These are phyloP conservation scores for Mortierella sp. DNA, from an alignment of 371 early-diverging fungal species.

Conservation along the genomic window DNA sequence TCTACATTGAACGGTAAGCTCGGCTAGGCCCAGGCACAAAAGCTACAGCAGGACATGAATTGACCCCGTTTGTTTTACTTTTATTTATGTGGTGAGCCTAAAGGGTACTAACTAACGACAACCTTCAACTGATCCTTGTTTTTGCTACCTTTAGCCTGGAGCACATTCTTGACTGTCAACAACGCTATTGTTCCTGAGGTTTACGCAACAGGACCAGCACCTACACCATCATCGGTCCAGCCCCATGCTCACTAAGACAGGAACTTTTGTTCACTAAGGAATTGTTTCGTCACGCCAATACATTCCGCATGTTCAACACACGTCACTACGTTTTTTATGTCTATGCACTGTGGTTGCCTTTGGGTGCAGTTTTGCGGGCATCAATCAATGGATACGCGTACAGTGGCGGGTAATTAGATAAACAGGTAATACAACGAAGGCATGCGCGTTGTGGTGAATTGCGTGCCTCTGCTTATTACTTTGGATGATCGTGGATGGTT, in stretches of 20 bases:
- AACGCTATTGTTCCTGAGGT: conserved; percentile 32
- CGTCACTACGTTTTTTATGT: too few relatives aligned
- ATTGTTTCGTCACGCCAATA: not conserved
- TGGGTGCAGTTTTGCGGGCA: too few relatives aligned
- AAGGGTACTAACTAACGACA: not conserved
- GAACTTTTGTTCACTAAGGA: not conserved
- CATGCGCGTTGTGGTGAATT: too few relatives aligned
- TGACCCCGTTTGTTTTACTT: not conserved
- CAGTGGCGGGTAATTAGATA: too few relatives aligned
- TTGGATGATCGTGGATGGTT: too few relatives aligned
- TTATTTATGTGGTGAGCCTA: not conserved
- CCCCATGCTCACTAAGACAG: conserved; percentile 20
- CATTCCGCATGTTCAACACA: too few relatives aligned
- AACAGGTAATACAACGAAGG: too few relatives aligned
- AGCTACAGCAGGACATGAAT: not conserved
- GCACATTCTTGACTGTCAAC: conserved; percentile 28
- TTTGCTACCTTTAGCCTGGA: conserved; percentile 29
- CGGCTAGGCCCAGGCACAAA: not conserved
- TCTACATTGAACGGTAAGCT: conserved; percentile 37
- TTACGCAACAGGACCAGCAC: conserved; percentile 30
- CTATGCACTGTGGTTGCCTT: too few relatives aligned
- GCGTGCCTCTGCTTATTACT: too few relatives aligned
- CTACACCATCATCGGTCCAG: conserved; percentile 14
- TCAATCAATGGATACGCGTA: too few relatives aligned
- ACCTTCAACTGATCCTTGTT: not conserved